Base-by-base conservation (phyloP, 108 stramenopile genomes). In the Seminavis robusta region DNA sequence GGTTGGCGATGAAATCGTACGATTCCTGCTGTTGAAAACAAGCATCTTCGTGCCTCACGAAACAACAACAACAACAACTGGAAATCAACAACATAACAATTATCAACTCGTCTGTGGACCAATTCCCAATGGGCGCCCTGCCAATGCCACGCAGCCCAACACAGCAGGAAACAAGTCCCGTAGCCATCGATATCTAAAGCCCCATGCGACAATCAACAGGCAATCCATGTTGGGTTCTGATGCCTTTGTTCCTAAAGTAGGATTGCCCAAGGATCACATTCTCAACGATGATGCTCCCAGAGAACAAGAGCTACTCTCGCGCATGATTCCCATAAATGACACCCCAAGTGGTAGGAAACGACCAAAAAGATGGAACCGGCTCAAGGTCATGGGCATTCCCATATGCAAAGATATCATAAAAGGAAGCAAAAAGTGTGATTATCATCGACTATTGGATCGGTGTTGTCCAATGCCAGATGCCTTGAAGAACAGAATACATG, bases 31-130 rank as follows among this genome's bases (percentile, higher is more conserved):
- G 15, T 29, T 76, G 16, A 59, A 76, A 37, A 73, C 74, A 11
- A 56, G 59, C 13, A 21, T 75, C 16, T 76, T 81, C 59, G 9
- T 80, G 17, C 79, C 79, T 50, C 21, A 8, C 10, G 8, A 16
- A 16, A 47, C 7, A n/a, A 28, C 8, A 52, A 63, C 2, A n/a
- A 31, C 8, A 34, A 40, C 30, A 23, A 41, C 15, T 13, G 39
- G 4, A 9, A 36, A 19, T n/a, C 25, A 43, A 30, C 36, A 29
- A 20, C 43, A 34, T 5, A 69, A 67, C 8, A 86, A 86, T 50
- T 90, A 77, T 36, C 68, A 81, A 28, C 74, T 78, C 29, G 19
- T 86, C 21, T 84, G 84, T 50, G 82, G 84, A 10, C 84, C 83
- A 47, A 34, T 51, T 62, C 52, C 37, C 55, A 61, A 17, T 33